Base-by-base conservation (phyloP, 2,329 filamentous ascomycete genomes). In the Bisporella sp. region DNA sequence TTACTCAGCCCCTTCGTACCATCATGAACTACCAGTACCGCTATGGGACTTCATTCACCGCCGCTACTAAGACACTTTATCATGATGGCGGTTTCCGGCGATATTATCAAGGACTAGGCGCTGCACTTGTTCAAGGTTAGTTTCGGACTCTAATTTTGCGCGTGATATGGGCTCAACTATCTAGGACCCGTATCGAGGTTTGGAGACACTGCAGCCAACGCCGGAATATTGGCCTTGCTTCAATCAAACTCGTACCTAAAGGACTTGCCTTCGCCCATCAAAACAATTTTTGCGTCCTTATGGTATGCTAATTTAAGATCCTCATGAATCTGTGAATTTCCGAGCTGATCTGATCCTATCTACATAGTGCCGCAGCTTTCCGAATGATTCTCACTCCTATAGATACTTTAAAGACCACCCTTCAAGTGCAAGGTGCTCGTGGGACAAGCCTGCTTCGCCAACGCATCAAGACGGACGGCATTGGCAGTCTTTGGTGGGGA, bases 11-110 rank as follows among this genome's bases (percentile, higher is more conserved):
- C 4, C 61, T 75, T 4, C 68, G 73, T 5, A 75, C 73, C 0
- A 72, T 75, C 9, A 75, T 75, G 73, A 75, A 75, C 59, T 75
- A 75, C 42, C 73, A 75, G 52, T 75, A 75, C 48, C 72, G 73
- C 2, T 72, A 69, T 39, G 73, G 73, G 1, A 68, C 66, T 0
- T 64, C 68, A 0, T 74, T 75, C 49, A 66, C 64, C 3, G 46
- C 56, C 1, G 71, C 73, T 0, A 69, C 66, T 1, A 56, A 61
- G 12, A 73, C 68, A 0, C 64, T 75, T 2, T 72, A 73, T 48
- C 55, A 62, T 0, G 68, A 72, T 5, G 70, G 72, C 3, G 71
- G 72, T 0, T 48, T 71, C 35, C 53, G 68, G 0, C 64, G 73
- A 6, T 75, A 74, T 45, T 75, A 75, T 53, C 67, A 73, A 50